Evolutionary conservation across 345 rosid genomes (phyloP), one percentile per base, ranked within the genome.

Genomic region (Fremontodendron californicum): DNA sequence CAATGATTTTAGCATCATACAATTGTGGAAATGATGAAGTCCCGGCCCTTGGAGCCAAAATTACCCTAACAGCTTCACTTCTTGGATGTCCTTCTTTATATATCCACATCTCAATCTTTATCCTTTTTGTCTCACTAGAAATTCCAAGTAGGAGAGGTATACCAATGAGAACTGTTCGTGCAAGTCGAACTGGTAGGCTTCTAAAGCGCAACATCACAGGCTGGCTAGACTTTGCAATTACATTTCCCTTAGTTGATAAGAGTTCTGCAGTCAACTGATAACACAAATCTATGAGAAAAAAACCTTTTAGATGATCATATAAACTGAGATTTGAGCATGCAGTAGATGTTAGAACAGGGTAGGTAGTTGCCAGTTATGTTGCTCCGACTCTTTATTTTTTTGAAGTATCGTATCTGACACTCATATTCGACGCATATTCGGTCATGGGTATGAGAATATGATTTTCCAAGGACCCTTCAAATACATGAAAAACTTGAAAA

Each of bases 191-290:
- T 0, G 96, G 92, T 19, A 82, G 80, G 90, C 98, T 95, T 78
- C 89, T 84, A 45, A 84, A 93, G 10, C 71, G 84, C 75, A 93
- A 72, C 91, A 93, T 90, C 64, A 95, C 88, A 27, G 97, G 97
- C 64, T 84, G 93, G 78, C 93, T 95, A 0, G 92, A 90, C 72
- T 80, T 89, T 0, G 91, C 81, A 0, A 82, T 87, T 73, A 83
- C 86, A 57, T 85, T 78, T 55, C 90, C 91, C 29, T 82, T 82
- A 3, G 35, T 77, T 0, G 93, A 83, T 11, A 91, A 39, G n/a
- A 92, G 77, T 80, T 93, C 96, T 52, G 94, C 91, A 10, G 78
- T 90, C 81, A 93, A 72, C 97, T 95, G 84, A 39, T 57, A 19
- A 51, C 60, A 70, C 37, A 18, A 61, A 29, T 46, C 16, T 43